These are phyloP conservation scores for Nicotiana tomentosiformis DNA, from an alignment of 257 asterid species.

Conservation along the genomic window DNA sequence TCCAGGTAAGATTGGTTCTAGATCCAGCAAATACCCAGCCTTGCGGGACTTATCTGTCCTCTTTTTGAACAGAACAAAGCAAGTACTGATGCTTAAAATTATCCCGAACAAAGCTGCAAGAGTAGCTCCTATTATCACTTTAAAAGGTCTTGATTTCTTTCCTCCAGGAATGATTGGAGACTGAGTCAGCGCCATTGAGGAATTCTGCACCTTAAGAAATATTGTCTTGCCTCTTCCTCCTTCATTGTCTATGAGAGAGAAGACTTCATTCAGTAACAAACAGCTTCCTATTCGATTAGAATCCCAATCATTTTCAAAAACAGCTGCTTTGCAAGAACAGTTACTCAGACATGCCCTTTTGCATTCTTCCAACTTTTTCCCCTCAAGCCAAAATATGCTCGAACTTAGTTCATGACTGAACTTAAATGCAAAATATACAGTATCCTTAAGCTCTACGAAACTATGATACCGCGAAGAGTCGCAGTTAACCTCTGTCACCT, in stretches of 20 bases:
- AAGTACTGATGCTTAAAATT: too few species aligned
- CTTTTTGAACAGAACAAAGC: too few species aligned
- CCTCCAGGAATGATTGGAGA: too few species aligned
- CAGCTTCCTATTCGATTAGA: background rate
- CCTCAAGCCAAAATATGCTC: fast-evolving
- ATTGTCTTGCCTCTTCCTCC: background rate
- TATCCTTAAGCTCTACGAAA: background rate
- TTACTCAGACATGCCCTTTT: background rate
- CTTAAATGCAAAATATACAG: background rate
- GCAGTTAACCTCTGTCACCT: background rate
- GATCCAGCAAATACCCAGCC: too few species aligned
- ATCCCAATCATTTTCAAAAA: background rate
- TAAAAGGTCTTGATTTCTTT: too few species aligned
- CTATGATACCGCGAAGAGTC: background rate
- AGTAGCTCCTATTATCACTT: too few species aligned
- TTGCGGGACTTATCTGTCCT: too few species aligned
- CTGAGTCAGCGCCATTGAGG: background rate
- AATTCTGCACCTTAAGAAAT: background rate
- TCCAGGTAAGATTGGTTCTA: background rate
- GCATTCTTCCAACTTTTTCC: background rate
- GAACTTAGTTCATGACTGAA: fast-evolving
- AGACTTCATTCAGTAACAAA: background rate
- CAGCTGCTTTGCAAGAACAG: conserved; percentile 6
- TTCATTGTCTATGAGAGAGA: background rate
- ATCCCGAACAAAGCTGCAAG: too few species aligned